phyloP scores from a whole-genome alignment of 2,329 filamentous ascomycete genomes.

The Colletotrichum tabaci region DNA sequence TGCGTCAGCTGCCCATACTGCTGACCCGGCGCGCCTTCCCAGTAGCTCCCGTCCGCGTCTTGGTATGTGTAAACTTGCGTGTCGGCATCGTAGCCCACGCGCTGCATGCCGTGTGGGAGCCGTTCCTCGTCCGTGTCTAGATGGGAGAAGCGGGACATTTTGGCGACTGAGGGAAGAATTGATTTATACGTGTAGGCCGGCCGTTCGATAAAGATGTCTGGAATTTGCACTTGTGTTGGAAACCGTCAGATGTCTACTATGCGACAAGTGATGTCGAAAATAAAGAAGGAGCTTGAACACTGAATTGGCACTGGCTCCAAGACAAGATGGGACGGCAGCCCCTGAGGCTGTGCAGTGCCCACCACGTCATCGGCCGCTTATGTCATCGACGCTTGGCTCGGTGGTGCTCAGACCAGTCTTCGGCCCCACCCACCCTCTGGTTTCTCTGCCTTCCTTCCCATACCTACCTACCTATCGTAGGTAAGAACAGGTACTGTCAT shows the following conservation, averaged over 20 bases:
- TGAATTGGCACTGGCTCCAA: not conserved
- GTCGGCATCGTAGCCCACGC: constrained; percentile 71
- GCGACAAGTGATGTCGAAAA: not conserved
- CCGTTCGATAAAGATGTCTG: not conserved
- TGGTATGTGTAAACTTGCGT: constrained; percentile 67
- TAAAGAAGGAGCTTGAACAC: not conserved
- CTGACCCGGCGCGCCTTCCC: constrained; percentile 65
- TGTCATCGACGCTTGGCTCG: not conserved
- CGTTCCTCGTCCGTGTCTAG: constrained; percentile 66
- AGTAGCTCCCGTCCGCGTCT: constrained; percentile 63
- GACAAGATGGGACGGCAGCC: not conserved
- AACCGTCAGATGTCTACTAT: too few relatives aligned
- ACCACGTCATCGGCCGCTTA: constrained; percentile 11
- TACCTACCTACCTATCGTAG: not conserved
- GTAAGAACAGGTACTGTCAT: not conserved
- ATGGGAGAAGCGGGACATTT: constrained; percentile 59
- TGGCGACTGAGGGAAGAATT: too few relatives aligned
- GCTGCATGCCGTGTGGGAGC: constrained; percentile 68
- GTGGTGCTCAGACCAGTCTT: not conserved
- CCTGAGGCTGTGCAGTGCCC: constrained; percentile 19
- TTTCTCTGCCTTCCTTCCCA: too few relatives aligned
- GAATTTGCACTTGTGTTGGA: not conserved
- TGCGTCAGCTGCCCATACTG: constrained; percentile 64
- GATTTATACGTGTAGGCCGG: not conserved
- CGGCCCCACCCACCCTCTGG: not conserved